Evolutionary conservation across 1,284 basidiomycete species (phyloP).

Genomic region (Tilletiopsis washingtonensis): DNA sequence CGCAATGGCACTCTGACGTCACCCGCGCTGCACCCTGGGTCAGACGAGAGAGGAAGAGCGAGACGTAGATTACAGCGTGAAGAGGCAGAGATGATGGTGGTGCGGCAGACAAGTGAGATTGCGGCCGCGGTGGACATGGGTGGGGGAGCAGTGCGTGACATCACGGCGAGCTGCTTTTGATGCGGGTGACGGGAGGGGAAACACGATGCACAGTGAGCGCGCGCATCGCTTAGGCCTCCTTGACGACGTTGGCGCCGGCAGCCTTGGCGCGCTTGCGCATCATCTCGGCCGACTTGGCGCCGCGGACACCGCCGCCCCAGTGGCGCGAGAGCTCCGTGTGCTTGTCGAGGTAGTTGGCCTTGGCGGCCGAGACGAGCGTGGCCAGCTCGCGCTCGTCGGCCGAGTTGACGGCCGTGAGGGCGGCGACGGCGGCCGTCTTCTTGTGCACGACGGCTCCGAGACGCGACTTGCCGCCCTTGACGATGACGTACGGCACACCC

Average conservation of each 20-base stretch:
- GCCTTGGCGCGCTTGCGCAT: slow-evolving; percentile 90
- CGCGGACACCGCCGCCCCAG: slow-evolving; percentile 94
- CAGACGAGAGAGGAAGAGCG: no score
- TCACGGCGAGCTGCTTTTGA: no score
- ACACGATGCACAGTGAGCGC: no score
- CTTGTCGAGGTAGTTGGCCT: slow-evolving; percentile 94
- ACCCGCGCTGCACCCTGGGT: no score
- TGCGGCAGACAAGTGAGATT: no score
- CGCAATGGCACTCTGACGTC: no score
- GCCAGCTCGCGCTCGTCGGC: slow-evolving; percentile 91
- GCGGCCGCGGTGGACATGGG: no score
- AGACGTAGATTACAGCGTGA: no score
- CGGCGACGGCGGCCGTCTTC: slow-evolving; percentile 89
- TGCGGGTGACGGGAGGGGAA: no score
- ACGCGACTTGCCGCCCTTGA: slow-evolving; percentile 87
- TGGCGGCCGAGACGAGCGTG: slow-evolving; percentile 83
- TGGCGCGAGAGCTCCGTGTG: slow-evolving; percentile 71
- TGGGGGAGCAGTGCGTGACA: no score
- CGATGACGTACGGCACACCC: slow-evolving; percentile 96
- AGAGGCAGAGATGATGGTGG: no score
- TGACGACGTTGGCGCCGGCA: slow-evolving; percentile 55
- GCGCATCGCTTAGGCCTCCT: no score
- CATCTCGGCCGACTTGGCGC: slow-evolving; percentile 85
- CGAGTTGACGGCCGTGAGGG: slow-evolving; percentile 84
- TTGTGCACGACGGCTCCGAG: slow-evolving; percentile 95